Base-by-base conservation (phyloP, 352 stramenopile species). In the Phytopythium boreale region DNA sequence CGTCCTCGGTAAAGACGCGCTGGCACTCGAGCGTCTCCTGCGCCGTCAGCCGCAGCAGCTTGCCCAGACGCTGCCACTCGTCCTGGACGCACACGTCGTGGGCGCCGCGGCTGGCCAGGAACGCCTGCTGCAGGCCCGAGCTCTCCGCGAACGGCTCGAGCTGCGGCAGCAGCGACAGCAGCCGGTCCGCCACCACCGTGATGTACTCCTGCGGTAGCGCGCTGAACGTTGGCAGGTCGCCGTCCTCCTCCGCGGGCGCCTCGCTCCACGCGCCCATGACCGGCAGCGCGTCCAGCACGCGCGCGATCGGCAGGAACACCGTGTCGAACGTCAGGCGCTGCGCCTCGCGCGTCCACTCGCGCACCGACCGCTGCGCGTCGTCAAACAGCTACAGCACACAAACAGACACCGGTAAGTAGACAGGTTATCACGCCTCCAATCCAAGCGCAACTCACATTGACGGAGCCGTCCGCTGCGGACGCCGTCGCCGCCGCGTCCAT, bases 181-280 rank as follows among this genome's bases (percentile, higher is more conserved):
- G 61, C 31, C 93, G 65, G 31, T 95, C 87, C 7, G 87, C 87
- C 20, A 93, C 84, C 44, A 75, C 72, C 11, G 87, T 95, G 63
- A 95, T 93, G 69, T 93, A 95, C 58, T 95, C 87, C 70, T 95
- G 84, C 14, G 87, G 87, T 19, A 95, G 68, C 60, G 77, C 83
- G 56, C 81, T 93, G 66, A 93, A 92, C 26, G 79, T 79, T 31
- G 84, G 87, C 39, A 95, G 50, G 46, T 93, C 83, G 5, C 24
- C 43, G 46, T 22, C 27, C 5, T 52, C 39, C 2, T 62, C 44
- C 12, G 34, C n/a, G 19, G 26, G 43, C 27, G 26, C 49, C 29
- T 41, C 12, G 24, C 15, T 0, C 50, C 62, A 39, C 62, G 87
- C 81, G 64, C 83, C 72, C n/a, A 82, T 84, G 9, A 63, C 50